Percentiles rank a stretch among this genome's conserved stretches.
Evolutionary conservation across 73 alveolate genomes (phyloP).

Genomic region (Tetrahymena elliotti): DNA sequence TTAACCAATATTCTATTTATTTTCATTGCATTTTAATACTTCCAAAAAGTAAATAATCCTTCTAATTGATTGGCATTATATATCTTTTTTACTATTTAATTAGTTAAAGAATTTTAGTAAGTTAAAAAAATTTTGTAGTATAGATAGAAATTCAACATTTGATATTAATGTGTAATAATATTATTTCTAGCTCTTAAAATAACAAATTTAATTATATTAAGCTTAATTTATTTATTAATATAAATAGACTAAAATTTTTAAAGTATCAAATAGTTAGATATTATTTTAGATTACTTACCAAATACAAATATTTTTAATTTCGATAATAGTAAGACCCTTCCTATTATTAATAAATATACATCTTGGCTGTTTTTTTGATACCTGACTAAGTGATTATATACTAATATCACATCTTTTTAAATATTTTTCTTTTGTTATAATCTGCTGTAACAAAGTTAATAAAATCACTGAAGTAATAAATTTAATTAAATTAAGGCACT

Average conservation of each 20-base stretch:
- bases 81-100: too few relatives aligned
- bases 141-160: not conserved
- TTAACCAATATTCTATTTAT: not conserved
- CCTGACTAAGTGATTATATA: not conserved
- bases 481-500: too few relatives aligned
- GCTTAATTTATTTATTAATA: not conserved
- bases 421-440: not conserved
- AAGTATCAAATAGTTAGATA: not conserved
- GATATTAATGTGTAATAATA: not conserved
- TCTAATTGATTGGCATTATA: not conserved
- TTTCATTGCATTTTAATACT: not conserved
- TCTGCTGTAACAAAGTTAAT: too few relatives aligned
- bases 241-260: too few relatives aligned
- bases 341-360: too few relatives aligned
- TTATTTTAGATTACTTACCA: not conserved
- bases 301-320: too few relatives aligned
- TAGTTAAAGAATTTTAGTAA: too few relatives aligned
- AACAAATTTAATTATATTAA: too few relatives aligned
- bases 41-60: not conserved
- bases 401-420: too few relatives aligned
- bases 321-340: too few relatives aligned
- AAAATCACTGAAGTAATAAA: not conserved
- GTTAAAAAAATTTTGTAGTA: not conserved
- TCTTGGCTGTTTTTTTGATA: too few relatives aligned
- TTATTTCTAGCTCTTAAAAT: not conserved